Conservation (phyloP, 306 rosid species). For the Glycine tomentella region DNA sequence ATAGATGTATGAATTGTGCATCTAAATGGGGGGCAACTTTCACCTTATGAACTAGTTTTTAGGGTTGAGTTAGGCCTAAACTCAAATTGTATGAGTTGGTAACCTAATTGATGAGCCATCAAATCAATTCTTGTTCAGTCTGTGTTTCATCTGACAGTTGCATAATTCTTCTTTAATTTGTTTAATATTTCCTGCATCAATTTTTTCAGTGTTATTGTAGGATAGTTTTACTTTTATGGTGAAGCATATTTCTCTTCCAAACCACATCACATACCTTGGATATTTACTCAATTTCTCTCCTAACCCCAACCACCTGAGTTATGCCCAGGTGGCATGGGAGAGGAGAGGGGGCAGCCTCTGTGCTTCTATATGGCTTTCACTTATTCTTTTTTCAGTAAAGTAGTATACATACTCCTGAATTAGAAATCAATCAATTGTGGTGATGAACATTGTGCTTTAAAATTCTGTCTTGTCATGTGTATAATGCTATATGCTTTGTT, state of each 20-base stretch:
- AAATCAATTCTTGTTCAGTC: neutral
- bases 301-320: neutral
- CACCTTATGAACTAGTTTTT: neutral
- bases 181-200: conserved; percentile 2
- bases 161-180: conserved; percentile 4
- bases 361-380: conserved; percentile 17
- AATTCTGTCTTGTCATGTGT: conserved; percentile 21
- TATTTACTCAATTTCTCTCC: neutral
- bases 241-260: conserved; percentile 5
- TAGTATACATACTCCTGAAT: conserved; percentile 9
- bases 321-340: neutral
- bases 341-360: conserved; percentile 17
- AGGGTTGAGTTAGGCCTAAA: neutral
- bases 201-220: conserved; percentile 23
- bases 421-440: conserved; percentile 15
- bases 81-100: neutral
- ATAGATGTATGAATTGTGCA: neutral
- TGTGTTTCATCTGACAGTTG: neutral
- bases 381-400: neutral
- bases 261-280: conserved; percentile 3
- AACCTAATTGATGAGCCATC: conserved; percentile 5
- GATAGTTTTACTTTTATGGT: conserved; percentile 4
- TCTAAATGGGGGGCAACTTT: neutral
- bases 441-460: no score
- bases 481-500: conserved; percentile 18